Evolutionary conservation across 2,329 filamentous ascomycete species (phyloP), one percentile per base, ranked within the genome.

Genomic region (Hirsutella thompsonii): DNA sequence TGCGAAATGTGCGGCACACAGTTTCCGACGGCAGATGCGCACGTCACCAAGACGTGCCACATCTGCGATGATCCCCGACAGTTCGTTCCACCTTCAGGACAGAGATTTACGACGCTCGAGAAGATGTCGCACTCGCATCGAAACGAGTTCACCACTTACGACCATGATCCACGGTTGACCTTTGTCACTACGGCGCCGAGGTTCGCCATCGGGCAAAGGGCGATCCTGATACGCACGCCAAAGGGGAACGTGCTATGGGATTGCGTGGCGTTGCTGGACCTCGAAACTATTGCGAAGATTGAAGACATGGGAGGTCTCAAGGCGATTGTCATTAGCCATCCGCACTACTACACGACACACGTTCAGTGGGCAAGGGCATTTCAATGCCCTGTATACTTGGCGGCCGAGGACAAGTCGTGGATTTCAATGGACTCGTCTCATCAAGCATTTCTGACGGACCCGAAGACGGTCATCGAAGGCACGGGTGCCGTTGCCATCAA

Each of bases 281-380:
- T 70, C 2, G 68, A 69, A 3, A 89, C 83, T 0, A 59, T 83
- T 0, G 54, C 61, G 1, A 56, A 59, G 42, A 75, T 90, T 50
- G 66, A 71, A 5, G 55, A 53, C 0, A 64, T 78, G 6, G 84
- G 84, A 35, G 83, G 82, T 0, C 53, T 93, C 11, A 64, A 65
- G 28, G 83, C 80, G 0, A 88, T 92, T 36, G 77, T 78, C 49
- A 85, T 89, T 46, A 79, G 73, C 10, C 83, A 93, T 59, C 86
- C 86, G 40, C 86, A 93, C 56, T 93, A 84, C 61, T 92, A 85
- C 61, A 79, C 78, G 13, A 83, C 83, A 3, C 81, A 87, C 56
- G 58, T 83, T 1, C 74, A 81, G 48, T 93, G 86, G 85, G 79
- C 81, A 0, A 55, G 64, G 36, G 68, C 69, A 0, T 90, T 92